Base-by-base conservation (phyloP, 805 yeast species). In the Sugiyamaella marilandica region DNA sequence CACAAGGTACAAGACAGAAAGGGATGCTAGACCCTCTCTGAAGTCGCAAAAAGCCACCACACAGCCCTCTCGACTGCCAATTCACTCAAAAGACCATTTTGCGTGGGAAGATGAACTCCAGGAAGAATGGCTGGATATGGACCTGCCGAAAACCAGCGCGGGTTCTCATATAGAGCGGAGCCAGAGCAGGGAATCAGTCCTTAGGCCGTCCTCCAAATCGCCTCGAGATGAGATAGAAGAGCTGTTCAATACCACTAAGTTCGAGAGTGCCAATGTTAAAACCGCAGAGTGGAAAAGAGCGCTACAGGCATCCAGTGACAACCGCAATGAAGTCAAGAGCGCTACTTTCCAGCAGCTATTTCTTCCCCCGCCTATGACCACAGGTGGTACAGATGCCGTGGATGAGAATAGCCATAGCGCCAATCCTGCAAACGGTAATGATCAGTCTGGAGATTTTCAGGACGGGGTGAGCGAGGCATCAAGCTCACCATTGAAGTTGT, bases 401-500 rank as follows among this genome's bases (percentile, higher is more conserved):
- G 18, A 11, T 10, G 13, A 10, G 4, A 14, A 11, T 14, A n/a
- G 18, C 5, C 39, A 34, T 16, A 5, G 18, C 14, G 3, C 4
- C 14, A 34, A 34, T 34, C 7, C 29, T 5, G 24, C 5, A 11
- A 39, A 9, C 24, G 24, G 24, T 14, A 24, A 39, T 10, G 14
- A n/a, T 3, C 39, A 34, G 8, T 34, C 39, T n/a, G 35, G 7
- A 11, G 47, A 44, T 14, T n/a, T 18, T 13, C 45, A 41, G 10
- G 24, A 19, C 2, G 35, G 18, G n/a, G 47, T 24, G 35, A n/a
- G 14, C 16, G 35, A 24, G 13, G 37, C 14, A 45, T 39, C 52
- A 5, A 39, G 47, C 14, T 54, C 61, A 2, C 59, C 65, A 5
- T 44, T 65, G 10, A 62, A 63, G 29, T 48, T 65, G 5, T 64